A percentile compares a stretch with the other conserved stretches of the same genome.
Evolutionary conservation across 2,329 filamentous ascomycete genomes (phyloP).

Genomic region (Beauveria varroae): DNA sequence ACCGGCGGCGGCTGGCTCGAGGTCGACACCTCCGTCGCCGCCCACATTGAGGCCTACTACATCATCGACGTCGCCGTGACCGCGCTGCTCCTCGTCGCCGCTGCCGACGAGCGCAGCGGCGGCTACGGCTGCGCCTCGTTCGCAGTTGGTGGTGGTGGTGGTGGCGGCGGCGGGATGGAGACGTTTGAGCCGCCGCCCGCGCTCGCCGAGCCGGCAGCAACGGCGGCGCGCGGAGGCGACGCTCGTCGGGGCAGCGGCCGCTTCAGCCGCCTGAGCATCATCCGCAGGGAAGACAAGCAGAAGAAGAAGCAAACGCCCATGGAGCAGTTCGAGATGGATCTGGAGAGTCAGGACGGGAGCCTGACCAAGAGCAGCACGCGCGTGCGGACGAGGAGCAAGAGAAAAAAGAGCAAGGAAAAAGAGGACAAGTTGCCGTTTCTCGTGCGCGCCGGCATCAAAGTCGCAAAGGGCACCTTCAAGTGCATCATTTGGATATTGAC

Average conservation of each 20-base stretch:
- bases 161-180: slow-evolving; percentile 30
- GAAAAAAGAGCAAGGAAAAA: slow-evolving; percentile 30
- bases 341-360: slow-evolving; percentile 53
- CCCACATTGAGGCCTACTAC: slow-evolving; percentile 53
- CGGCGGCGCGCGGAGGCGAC: slow-evolving; percentile 13
- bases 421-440: slow-evolving; percentile 44
- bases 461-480: slow-evolving; percentile 48
- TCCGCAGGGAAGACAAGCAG: slow-evolving; percentile 15
- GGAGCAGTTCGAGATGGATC: slow-evolving; percentile 52
- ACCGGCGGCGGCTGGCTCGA: slow-evolving; percentile 53
- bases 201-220: slow-evolving; percentile 17
- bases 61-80: slow-evolving; percentile 55
- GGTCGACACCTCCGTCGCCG: slow-evolving; percentile 52
- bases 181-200: slow-evolving; percentile 52
- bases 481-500: slow-evolving; percentile 51
- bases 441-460: slow-evolving; percentile 40
- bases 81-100: slow-evolving; percentile 52
- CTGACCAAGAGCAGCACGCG: slow-evolving; percentile 20
- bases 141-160: slow-evolving; percentile 14
- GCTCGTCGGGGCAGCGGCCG: slow-evolving; percentile 12
- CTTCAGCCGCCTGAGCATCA: slow-evolving; percentile 20
- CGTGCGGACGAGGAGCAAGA: slow-evolving; percentile 14
- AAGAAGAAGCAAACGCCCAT: slow-evolving; percentile 31
- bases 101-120: slow-evolving; percentile 41
- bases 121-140: slow-evolving; percentile 14